A percentile compares a stretch with the other conserved stretches of the same genome.
These are phyloP conservation scores for Salisapilia sapeloensis DNA, from an alignment of 352 stramenopile genomes.

Conservation along the genomic window DNA sequence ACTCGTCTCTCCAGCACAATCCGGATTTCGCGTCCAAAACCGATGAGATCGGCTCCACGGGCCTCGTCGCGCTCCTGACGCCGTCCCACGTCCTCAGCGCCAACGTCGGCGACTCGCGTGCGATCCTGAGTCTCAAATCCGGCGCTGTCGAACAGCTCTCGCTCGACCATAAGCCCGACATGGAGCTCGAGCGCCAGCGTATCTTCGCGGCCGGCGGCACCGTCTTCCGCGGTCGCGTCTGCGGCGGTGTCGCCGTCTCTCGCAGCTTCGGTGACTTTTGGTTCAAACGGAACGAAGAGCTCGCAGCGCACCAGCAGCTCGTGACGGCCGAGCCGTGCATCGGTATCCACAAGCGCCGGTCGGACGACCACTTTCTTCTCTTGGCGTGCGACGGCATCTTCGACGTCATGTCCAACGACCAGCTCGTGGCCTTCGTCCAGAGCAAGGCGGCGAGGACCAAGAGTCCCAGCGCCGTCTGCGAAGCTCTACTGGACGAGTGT, in stretches of 20 bases:
- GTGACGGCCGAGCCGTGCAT: slow-evolving; percentile 75
- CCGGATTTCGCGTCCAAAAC: slow-evolving; percentile 35
- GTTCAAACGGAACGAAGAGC: slow-evolving; percentile 70
- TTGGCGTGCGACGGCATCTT: slow-evolving; percentile 89
- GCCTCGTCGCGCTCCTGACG: slow-evolving; percentile 64
- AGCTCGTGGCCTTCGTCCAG: slow-evolving; percentile 83
- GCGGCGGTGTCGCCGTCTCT: slow-evolving; percentile 67
- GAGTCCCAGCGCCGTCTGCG: slow-evolving; percentile 46
- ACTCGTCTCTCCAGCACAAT: slow-evolving; percentile 58
- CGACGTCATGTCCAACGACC: slow-evolving; percentile 90
- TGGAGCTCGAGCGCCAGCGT: slow-evolving; percentile 75
- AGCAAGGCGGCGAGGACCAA: slow-evolving; percentile 20
- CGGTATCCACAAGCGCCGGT: slow-evolving; percentile 44
- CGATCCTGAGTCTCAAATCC: slow-evolving; percentile 54
- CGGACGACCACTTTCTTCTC: slow-evolving; percentile 84
- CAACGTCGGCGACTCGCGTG: slow-evolving; percentile 76
- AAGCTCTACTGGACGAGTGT: slow-evolving; percentile 69
- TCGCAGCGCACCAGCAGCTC: slow-evolving; percentile 72
- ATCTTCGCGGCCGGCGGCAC: slow-evolving; percentile 69
- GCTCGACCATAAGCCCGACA: slow-evolving; percentile 73
- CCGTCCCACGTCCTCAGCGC: slow-evolving; percentile 63
- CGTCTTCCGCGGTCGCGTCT: slow-evolving; percentile 72
- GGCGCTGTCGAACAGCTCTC: slow-evolving; percentile 65
- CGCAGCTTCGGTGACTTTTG: slow-evolving; percentile 78
- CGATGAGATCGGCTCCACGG: slow-evolving; percentile 73